A percentile compares a stretch with the other conserved stretches of the same genome.
Conservation (phyloP, 1,284 basidiomycete species). For the Pseudozyma pruni region DNA sequence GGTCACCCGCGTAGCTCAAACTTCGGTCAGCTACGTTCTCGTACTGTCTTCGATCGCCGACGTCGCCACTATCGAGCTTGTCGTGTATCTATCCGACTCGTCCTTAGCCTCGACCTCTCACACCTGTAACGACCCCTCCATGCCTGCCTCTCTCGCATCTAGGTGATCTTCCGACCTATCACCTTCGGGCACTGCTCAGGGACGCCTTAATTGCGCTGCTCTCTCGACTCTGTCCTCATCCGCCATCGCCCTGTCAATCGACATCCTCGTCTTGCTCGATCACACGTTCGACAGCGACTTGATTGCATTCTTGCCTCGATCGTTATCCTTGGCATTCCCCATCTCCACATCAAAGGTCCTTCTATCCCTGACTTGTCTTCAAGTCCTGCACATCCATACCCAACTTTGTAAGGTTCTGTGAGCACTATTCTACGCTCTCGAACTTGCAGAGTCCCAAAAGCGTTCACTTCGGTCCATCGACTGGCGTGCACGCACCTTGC, state of each 20-base stretch:
- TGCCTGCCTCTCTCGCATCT: constrained; percentile 26
- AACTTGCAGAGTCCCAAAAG: constrained; percentile 19
- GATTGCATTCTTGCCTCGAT: too few species aligned
- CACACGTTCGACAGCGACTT: background rate
- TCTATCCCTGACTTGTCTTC: too few species aligned
- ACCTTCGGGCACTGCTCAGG: constrained; percentile 28
- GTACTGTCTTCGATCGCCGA: constrained; percentile 4
- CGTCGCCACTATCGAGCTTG: background rate
- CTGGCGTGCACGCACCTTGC: constrained; percentile 25
- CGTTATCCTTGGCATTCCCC: too few species aligned
- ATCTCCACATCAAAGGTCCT: too few species aligned
- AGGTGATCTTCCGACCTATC: constrained; percentile 31
- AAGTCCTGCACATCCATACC: too few species aligned
- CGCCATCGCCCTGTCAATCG: background rate
- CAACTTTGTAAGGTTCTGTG: too few species aligned
- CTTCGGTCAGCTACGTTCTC: background rate
- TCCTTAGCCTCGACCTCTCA: constrained; percentile 3
- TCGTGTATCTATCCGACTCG: background rate
- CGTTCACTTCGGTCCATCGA: constrained; percentile 21
- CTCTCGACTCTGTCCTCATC: constrained; percentile 15
- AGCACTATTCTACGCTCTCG: background rate
- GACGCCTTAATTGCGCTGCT: constrained; percentile 56
- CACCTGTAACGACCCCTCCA: constrained; percentile 21
- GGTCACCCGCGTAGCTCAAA: background rate
- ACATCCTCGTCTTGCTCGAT: background rate